These are phyloP conservation scores for Tylopilus rubrobrunneus DNA, from an alignment of 768 basidiomycete species.

Conservation along the genomic window DNA sequence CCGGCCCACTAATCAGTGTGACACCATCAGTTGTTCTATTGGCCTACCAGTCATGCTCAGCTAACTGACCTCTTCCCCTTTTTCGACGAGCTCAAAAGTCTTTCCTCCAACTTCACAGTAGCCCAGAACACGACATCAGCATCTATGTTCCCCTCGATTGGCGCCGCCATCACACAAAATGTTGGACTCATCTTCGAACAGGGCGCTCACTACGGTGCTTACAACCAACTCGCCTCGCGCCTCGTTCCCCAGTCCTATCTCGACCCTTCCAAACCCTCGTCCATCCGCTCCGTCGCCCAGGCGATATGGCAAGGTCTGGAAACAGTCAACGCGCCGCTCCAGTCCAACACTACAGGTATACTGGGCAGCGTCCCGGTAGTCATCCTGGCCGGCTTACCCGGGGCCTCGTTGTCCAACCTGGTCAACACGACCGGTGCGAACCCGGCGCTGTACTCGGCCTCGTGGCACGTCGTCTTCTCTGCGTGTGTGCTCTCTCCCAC, in stretches of 20 bases:
- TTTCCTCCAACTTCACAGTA: slow-evolving; percentile 12
- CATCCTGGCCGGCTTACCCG: slow-evolving; percentile 9
- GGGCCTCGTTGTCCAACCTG: background rate
- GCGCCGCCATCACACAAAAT: slow-evolving; percentile 3
- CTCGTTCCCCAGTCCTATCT: slow-evolving; percentile 16
- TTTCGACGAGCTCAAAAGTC: slow-evolving; percentile 14
- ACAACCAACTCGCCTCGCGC: slow-evolving; percentile 14
- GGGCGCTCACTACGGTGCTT: slow-evolving; percentile 10
- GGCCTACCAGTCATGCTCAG: slow-evolving; percentile 2
- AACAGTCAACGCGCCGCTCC: slow-evolving; percentile 8
- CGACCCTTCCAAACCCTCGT: slow-evolving; percentile 9
- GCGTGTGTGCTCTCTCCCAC: slow-evolving; percentile 5
- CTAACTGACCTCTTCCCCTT: slow-evolving; percentile 13
- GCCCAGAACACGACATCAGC: slow-evolving; percentile 12
- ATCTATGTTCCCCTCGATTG: slow-evolving; percentile 13
- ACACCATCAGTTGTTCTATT: slow-evolving; percentile 12
- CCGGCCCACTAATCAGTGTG: background rate
- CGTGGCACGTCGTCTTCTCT: slow-evolving; percentile 13
- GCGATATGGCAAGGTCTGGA: slow-evolving; percentile 16
- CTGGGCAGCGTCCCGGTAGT: background rate
- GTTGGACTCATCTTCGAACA: slow-evolving; percentile 13
- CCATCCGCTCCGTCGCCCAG: slow-evolving; percentile 6
- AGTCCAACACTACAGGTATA: background rate
- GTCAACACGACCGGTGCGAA: slow-evolving; percentile 15
- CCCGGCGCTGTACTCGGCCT: slow-evolving; percentile 12